These are phyloP conservation scores for Flueggea neowawraea DNA, from an alignment of 441 rosid species.

Conservation along the genomic window DNA sequence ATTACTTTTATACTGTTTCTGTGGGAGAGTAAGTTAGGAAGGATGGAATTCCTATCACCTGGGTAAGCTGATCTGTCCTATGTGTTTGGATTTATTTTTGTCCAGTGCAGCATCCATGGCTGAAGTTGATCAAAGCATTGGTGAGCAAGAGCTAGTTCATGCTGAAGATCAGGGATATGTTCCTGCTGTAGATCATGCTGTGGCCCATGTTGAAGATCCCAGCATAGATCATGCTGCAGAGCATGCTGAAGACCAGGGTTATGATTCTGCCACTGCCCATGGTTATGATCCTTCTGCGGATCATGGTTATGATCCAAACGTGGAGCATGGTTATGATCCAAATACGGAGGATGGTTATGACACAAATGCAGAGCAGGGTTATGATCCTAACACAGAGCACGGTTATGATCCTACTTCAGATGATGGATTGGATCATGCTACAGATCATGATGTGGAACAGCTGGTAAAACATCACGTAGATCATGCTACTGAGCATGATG, in stretches of 20 bases:
- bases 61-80: not conserved
- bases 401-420: slow-evolving; percentile 17
- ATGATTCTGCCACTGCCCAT: not conserved
- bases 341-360: slow-evolving; percentile 3
- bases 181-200: too few species aligned
- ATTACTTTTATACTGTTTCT: too few species aligned
- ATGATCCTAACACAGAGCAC: too few species aligned
- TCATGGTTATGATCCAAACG: not conserved
- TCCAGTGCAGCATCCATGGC: slow-evolving; percentile 37
- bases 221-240: not conserved
- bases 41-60: not conserved
- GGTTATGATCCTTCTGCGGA: not conserved
- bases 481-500: slow-evolving; percentile 8
- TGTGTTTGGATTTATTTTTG: not conserved
- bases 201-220: slow-evolving; percentile 23
- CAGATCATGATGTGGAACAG: slow-evolving; percentile 31
- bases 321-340: slow-evolving; percentile 34
- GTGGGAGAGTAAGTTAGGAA: too few species aligned
- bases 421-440: slow-evolving; percentile 17
- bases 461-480: slow-evolving; percentile 18
- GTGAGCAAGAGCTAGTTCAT: slow-evolving; percentile 41
- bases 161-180: slow-evolving; percentile 17
- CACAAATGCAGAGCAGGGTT: not conserved
- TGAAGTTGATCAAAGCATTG: slow-evolving; percentile 45
- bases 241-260: not conserved